Evolutionary conservation across 2,329 filamentous ascomycete genomes (phyloP).

Genomic region (Zasmidium citrigriseum): DNA sequence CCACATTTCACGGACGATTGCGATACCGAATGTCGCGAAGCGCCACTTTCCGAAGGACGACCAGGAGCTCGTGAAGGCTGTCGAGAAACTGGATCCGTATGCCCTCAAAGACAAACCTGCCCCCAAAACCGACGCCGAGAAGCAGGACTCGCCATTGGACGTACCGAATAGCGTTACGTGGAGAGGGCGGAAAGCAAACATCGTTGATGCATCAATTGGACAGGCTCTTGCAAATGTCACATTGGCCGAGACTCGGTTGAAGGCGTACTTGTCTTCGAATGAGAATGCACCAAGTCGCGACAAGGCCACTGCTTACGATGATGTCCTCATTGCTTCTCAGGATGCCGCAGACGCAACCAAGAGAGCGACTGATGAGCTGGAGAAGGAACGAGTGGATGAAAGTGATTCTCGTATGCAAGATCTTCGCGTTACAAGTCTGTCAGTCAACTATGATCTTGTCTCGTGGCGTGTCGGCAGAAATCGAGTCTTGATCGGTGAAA

Average conservation of each 20-base stretch:
- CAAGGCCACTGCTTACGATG: slow-evolving; percentile 84
- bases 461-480: slow-evolving; percentile 95
- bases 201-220: slow-evolving; percentile 91
- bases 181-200: slow-evolving; percentile 80
- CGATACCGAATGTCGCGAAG: slow-evolving; percentile 75
- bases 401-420: slow-evolving; percentile 88
- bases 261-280: slow-evolving; percentile 47
- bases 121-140: slow-evolving; percentile 28
- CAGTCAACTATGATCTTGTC: slow-evolving; percentile 90
- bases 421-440: slow-evolving; percentile 86
- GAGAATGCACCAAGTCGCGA: slow-evolving; percentile 54
- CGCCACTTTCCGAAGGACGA: slow-evolving; percentile 74
- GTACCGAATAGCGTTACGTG: slow-evolving; percentile 77
- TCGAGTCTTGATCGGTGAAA: slow-evolving; percentile 77
- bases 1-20: slow-evolving; percentile 80
- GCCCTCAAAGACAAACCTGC: slow-evolving; percentile 60
- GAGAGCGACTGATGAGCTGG: slow-evolving; percentile 86
- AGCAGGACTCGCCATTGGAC: slow-evolving; percentile 36
- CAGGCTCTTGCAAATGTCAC: slow-evolving; percentile 74
- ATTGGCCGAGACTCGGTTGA: slow-evolving; percentile 54
- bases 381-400: slow-evolving; percentile 78
- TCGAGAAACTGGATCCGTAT: slow-evolving; percentile 70
- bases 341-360: slow-evolving; percentile 94
- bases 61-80: slow-evolving; percentile 60
- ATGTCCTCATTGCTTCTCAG: slow-evolving; percentile 84